Evolutionary conservation across 1,284 basidiomycete species (phyloP).

Genomic region (Amylostereum areolatum): DNA sequence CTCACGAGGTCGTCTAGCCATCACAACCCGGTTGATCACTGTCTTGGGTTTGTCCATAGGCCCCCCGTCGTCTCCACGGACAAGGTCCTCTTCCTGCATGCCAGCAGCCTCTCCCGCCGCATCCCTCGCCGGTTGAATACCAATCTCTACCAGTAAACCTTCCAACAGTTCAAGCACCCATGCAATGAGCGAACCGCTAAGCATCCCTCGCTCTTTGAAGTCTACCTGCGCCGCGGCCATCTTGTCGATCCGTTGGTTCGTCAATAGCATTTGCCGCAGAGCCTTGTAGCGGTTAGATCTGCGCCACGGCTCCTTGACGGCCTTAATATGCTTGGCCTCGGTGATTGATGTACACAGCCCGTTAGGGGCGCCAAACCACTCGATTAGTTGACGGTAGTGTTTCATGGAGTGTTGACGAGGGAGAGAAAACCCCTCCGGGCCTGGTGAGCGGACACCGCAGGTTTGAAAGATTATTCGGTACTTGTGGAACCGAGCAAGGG

Average conservation of each 20-base stretch:
- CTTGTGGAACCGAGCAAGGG: conserved; percentile 7
- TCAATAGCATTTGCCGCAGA: conserved; percentile 18
- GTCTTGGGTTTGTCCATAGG: too few species aligned
- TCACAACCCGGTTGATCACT: too few species aligned
- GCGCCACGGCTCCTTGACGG: conserved; percentile 20
- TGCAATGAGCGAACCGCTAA: too few species aligned
- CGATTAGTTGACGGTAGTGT: conserved; percentile 13
- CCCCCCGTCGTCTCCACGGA: too few species aligned
- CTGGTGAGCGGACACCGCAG: conserved; percentile 11
- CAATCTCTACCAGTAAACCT: too few species aligned
- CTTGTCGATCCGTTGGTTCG: conserved; percentile 12
- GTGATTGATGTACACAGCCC: conserved; percentile 20
- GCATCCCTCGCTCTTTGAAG: too few species aligned
- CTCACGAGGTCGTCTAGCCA: too few species aligned
- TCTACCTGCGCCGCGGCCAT: not conserved
- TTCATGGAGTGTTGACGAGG: conserved; percentile 16
- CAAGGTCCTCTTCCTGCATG: too few species aligned
- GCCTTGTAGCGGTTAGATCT: conserved; percentile 14
- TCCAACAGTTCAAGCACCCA: too few species aligned
- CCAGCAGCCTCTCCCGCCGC: too few species aligned
- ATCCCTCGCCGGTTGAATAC: too few species aligned
- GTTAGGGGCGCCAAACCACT: conserved; percentile 15
- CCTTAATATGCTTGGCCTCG: conserved; percentile 19
- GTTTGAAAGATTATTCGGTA: conserved; percentile 11
- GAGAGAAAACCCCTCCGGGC: conserved; percentile 12